Conservation (phyloP, 2,329 filamentous ascomycete genomes). For the Ilyonectria mors-panacis region DNA sequence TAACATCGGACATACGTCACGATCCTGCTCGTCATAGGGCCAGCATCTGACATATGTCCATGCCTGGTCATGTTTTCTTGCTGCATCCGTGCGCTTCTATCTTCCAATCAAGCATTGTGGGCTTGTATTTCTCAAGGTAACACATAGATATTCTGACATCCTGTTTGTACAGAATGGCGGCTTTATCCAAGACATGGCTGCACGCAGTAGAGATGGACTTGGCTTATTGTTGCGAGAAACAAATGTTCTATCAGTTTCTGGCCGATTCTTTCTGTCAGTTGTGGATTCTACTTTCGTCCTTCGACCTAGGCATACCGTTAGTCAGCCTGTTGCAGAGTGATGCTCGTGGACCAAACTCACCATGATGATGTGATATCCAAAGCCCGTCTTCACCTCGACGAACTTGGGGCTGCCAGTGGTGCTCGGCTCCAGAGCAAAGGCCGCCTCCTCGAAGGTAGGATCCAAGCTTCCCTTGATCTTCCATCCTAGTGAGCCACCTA, state of each 20-base stretch:
- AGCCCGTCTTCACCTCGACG: conserved; percentile 80
- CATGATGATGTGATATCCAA: conserved; percentile 88
- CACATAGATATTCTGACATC: too few relatives aligned
- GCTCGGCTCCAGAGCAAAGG: conserved; percentile 78
- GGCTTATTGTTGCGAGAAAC: conserved; percentile 15
- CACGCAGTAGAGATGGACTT: not conserved
- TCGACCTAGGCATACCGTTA: conserved; percentile 53
- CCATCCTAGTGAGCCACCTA: conserved; percentile 81
- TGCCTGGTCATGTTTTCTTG: too few relatives aligned
- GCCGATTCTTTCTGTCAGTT: not conserved
- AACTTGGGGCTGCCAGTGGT: conserved; percentile 75
- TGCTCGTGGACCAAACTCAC: conserved; percentile 59
- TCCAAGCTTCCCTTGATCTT: conserved; percentile 78
- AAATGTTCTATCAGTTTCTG: not conserved
- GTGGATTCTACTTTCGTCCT: conserved; percentile 55
- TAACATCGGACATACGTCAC: not conserved
- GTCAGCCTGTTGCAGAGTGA: not conserved
- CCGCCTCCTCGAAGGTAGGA: conserved; percentile 79
- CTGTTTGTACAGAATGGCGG: not conserved
- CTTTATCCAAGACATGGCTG: not conserved
- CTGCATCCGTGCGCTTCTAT: too few relatives aligned
- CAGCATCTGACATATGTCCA: not conserved
- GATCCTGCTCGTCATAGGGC: not conserved
- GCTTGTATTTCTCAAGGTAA: too few relatives aligned
- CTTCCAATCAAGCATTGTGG: too few relatives aligned